A percentile compares a stretch with the other conserved stretches of the same genome.
Conservation (phyloP, 208 protist genomes). For the Porcisia hertigi region DNA sequence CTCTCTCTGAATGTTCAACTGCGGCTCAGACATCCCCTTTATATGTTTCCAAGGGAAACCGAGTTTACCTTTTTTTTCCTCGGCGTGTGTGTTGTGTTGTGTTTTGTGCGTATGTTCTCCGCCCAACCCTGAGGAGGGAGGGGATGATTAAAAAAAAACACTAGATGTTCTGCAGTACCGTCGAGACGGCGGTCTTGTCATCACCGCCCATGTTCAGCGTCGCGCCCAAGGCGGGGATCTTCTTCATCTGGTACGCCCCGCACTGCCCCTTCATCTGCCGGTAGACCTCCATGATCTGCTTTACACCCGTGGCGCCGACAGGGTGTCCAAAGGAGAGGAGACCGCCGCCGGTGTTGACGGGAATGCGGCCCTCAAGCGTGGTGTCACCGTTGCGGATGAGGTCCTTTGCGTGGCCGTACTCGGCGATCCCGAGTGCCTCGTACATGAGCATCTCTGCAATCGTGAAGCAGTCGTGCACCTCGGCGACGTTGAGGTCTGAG, state of each 20-base stretch:
- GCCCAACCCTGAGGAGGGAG: not conserved
- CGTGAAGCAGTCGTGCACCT: slow-evolving; percentile 95
- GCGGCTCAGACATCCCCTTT: too few relatives aligned
- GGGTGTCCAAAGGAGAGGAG: slow-evolving; percentile 92
- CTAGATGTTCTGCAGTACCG: slow-evolving; percentile 86
- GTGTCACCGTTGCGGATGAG: slow-evolving; percentile 81
- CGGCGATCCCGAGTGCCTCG: slow-evolving; percentile 90
- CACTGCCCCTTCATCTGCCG: slow-evolving; percentile 93
- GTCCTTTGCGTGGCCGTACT: slow-evolving; percentile 81
- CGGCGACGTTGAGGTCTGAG: slow-evolving; percentile 70
- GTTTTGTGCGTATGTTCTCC: too few relatives aligned
- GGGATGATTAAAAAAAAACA: not conserved
- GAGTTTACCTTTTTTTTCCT: too few relatives aligned
- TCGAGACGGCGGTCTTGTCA: slow-evolving; percentile 91
- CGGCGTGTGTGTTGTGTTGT: too few relatives aligned
- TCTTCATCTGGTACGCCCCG: slow-evolving; percentile 90
- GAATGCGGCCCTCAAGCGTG: slow-evolving; percentile 72
- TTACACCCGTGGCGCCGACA: slow-evolving; percentile 89
- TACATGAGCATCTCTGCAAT: slow-evolving; percentile 93
- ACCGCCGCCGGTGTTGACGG: slow-evolving; percentile 92
- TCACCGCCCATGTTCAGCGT: slow-evolving; percentile 94
- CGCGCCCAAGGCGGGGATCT: slow-evolving; percentile 72
- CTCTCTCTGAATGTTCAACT: too few relatives aligned
- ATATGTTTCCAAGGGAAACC: too few relatives aligned
- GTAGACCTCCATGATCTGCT: slow-evolving; percentile 93